Conservation (phyloP, 2,329 filamentous ascomycete species). For the Colletotrichum simmondsii region DNA sequence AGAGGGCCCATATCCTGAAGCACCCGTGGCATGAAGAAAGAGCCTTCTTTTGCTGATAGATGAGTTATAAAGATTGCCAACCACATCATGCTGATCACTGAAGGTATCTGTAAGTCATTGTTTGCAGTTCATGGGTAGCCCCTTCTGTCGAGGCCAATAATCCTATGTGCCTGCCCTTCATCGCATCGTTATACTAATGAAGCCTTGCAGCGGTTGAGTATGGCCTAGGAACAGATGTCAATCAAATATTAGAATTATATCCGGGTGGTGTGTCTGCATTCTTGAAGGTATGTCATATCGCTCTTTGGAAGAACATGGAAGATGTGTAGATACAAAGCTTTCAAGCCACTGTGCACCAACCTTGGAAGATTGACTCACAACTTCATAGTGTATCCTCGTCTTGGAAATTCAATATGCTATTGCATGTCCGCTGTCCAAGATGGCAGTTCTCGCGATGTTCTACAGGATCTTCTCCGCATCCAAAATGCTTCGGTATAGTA, state of each 20-base stretch:
- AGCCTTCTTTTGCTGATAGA: neutral
- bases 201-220: neutral
- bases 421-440: slow-evolving; percentile 4
- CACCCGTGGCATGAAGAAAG: no score
- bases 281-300: neutral
- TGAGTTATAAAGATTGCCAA: neutral
- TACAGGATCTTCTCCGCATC: slow-evolving; percentile 20
- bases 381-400: neutral
- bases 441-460: slow-evolving; percentile 10
- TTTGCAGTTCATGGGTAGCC: neutral
- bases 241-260: neutral
- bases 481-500: neutral
- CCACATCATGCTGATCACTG: slow-evolving; percentile 6
- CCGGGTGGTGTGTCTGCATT: neutral
- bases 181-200: neutral
- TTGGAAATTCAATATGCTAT: slow-evolving; percentile 3
- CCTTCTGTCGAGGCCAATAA: neutral
- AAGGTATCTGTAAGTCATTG: neutral
- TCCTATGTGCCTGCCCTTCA: neutral
- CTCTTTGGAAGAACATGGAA: neutral
- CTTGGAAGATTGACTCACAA: no score
- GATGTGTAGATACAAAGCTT: neutral
- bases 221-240: slow-evolving; percentile 1
- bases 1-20: neutral
- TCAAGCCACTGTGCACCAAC: no score